Conservation (phyloP, 2,329 filamentous ascomycete species). For the Knufia fluminis region DNA sequence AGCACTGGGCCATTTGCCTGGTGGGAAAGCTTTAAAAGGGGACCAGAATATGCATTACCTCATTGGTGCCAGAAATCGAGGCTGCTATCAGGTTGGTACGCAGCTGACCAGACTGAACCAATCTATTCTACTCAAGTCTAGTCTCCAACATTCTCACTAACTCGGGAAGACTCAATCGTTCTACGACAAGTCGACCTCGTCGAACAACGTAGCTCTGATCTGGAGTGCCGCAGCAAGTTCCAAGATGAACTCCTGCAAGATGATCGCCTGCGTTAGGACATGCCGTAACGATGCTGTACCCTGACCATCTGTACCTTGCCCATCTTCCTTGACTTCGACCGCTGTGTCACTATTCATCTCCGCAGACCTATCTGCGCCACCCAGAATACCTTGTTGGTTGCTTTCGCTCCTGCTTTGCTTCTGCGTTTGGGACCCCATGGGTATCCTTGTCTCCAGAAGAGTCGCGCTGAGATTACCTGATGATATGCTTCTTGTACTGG, state of each 20-base stretch:
- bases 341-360: constrained; percentile 12
- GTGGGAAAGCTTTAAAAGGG: no score
- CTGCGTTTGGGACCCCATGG: background rate
- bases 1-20: no score
- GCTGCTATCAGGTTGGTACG: no score
- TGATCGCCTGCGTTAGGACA: constrained; percentile 67
- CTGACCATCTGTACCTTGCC: background rate
- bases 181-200: constrained; percentile 43
- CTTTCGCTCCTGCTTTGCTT: background rate
- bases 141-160: no score
- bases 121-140: no score
- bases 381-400: background rate
- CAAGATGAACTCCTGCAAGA: constrained; percentile 70
- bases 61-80: no score
- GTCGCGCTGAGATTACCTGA: constrained; percentile 3
- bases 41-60: no score
- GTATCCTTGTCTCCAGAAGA: constrained; percentile 8
- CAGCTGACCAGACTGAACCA: background rate
- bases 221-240: constrained; percentile 68
- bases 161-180: constrained; percentile 2
- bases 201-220: constrained; percentile 64
- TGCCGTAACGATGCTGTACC: constrained; percentile 62
- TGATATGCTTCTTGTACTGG: background rate
- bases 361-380: constrained; percentile 13
- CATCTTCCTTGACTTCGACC: background rate